Percentiles rank a stretch among this genome's conserved stretches.
These are phyloP conservation scores for Anastatica hierochuntica DNA, from an alignment of 345 rosid species.

Conservation along the genomic window DNA sequence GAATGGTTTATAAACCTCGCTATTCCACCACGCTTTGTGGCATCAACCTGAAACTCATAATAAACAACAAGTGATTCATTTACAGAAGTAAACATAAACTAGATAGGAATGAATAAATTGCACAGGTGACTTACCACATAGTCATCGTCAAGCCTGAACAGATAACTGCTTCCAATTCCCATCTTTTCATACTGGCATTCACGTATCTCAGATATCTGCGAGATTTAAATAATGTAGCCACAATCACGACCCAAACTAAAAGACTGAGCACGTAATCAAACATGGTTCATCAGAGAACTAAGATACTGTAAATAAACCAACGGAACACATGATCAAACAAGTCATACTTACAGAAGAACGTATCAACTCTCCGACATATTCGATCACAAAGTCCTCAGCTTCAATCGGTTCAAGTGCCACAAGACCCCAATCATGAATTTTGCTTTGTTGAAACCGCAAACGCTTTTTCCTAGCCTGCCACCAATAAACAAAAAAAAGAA, in stretches of 20 bases:
- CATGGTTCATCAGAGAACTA: too few species aligned
- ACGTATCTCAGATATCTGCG: conserved; percentile 99
- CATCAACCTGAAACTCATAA: conserved; percentile 70
- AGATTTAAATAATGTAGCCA: too few species aligned
- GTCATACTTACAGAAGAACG: conserved; percentile 67
- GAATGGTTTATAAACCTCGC: conserved; percentile 99
- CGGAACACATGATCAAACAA: background rate
- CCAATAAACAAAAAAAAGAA: background rate
- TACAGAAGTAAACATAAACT: too few species aligned
- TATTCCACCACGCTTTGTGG: conserved; percentile 97
- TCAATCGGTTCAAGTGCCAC: conserved; percentile 89
- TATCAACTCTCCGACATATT: conserved; percentile 95
- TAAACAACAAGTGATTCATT: conserved; percentile 13
- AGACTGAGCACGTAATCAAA: too few species aligned
- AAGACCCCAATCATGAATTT: conserved; percentile 99
- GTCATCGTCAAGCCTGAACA: conserved; percentile 95
- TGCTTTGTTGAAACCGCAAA: conserved; percentile 85
- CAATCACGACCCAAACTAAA: conserved; percentile 6
- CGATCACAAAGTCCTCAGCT: conserved; percentile 95
- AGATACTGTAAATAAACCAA: too few species aligned
- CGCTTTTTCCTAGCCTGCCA: conserved; percentile 89
- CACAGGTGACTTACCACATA: conserved; percentile 97
- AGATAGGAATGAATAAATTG: too few species aligned
- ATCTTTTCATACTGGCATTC: conserved; percentile 88
- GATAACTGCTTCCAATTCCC: conserved; percentile 99